Evolutionary conservation across 805 yeast species (phyloP), one percentile per base, ranked within the genome.

Genomic region (Pichia nanzhaoensis): DNA sequence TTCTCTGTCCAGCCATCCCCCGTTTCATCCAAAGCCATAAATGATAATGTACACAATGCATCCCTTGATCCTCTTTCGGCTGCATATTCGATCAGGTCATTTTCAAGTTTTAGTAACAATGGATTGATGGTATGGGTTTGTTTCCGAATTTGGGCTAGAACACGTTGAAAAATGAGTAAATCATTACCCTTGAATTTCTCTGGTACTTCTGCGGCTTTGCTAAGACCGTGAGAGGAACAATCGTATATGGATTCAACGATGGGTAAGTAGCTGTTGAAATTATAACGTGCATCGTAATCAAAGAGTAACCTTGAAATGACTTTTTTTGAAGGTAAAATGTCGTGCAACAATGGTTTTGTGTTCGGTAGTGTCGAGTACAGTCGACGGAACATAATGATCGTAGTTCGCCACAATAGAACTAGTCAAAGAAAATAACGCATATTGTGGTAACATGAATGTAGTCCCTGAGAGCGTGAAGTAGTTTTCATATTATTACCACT

Each of bases 11-110:
- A 61, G 1, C 64, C 63, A 12, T 41, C 51, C 5, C 43, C 45
- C 1, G 46, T 39, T 32, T 59, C 59, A 19, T 67, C 64, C 24
- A 85, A 62, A 1, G 85, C 78, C 40, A 81, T 79, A 52, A 81
- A 87, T 3, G 91, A 78, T 18, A 90, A 60, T 12, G 85, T 67
- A 1, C 91, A 70, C 19, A 89, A 76, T 0, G 96, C 96, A 61
- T 88, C 87, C 51, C 79, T 75, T 55, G 84, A 78, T 0, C 96
- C 96, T 55, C 78, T 55, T 55, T 85, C 95, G 0, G 95, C 95
- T 13, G 95, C 87, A 42, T 73, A 74, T 48, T 88, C 95, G n/a
- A 89, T 73, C 18, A 90, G 61, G 51, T 77, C 80, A 51, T 80
- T 77, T 57, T 89, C 96, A 31, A 87, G 65, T 13, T 67, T 75